These are phyloP conservation scores for Prunella vulgaris DNA, from an alignment of 257 asterid genomes.

Conservation along the genomic window DNA sequence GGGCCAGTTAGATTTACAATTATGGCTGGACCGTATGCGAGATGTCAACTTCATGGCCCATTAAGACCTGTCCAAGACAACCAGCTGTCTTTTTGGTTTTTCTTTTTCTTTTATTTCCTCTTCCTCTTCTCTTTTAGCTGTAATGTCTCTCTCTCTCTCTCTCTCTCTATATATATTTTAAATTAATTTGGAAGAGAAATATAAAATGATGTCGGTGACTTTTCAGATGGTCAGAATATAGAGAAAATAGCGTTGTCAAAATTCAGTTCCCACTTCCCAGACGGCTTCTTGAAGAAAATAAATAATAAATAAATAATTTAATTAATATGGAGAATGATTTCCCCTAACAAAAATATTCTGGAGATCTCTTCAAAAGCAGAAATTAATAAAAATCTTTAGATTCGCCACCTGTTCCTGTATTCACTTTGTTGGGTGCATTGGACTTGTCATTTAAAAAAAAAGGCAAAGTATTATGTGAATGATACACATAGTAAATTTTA, in stretches of 20 bases:
- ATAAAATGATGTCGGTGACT: neutral
- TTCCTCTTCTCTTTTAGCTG: no score
- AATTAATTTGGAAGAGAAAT: neutral
- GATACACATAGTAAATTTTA: no score
- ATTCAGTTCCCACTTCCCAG: neutral
- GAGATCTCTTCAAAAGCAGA: neutral
- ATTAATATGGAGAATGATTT: neutral
- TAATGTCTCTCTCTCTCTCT: no score
- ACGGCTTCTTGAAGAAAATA: neutral
- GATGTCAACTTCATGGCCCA: constrained; percentile 6
- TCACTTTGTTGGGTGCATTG: neutral
- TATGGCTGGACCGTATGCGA: neutral
- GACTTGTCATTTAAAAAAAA: no score
- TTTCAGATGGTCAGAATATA: neutral
- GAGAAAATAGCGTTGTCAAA: neutral
- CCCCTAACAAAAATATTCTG: neutral
- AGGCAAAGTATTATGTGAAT: no score
- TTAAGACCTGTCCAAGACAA: neutral
- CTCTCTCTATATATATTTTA: no score
- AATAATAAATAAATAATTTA: no score
- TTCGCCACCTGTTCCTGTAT: no score
- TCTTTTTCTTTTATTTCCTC: neutral
- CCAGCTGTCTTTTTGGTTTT: neutral
- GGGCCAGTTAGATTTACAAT: neutral
- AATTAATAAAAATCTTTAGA: neutral